These are phyloP conservation scores for Acarospora socialis DNA, from an alignment of 2,329 filamentous ascomycete species.

Conservation along the genomic window DNA sequence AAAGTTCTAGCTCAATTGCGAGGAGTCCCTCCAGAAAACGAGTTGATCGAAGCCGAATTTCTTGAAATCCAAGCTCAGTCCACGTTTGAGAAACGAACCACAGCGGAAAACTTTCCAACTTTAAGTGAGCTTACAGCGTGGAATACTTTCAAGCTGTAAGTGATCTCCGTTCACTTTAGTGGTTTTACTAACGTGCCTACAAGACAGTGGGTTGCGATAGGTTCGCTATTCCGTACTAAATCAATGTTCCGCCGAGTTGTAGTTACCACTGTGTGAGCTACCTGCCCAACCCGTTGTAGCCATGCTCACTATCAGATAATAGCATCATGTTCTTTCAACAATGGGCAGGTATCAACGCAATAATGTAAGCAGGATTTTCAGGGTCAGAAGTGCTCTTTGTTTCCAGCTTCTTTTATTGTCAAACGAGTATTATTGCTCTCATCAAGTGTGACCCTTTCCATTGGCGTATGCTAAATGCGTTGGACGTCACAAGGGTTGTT, in stretches of 20 bases:
- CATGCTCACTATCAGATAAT: too few relatives aligned
- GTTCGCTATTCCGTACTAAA: slow-evolving; percentile 47
- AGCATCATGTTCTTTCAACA: slow-evolving; percentile 49
- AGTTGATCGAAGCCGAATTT: slow-evolving; percentile 59
- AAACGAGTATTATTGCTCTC: too few relatives aligned
- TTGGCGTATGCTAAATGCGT: too few relatives aligned
- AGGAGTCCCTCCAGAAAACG: slow-evolving; percentile 45
- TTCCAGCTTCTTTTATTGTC: too few relatives aligned
- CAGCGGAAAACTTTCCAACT: slow-evolving; percentile 54
- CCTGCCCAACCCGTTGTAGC: too few relatives aligned
- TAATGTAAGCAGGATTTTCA: too few relatives aligned
- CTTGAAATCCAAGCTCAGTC: slow-evolving; percentile 73
- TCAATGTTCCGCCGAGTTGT: slow-evolving; percentile 54
- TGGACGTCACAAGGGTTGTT: too few relatives aligned
- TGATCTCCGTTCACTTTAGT: slow-evolving; percentile 22
- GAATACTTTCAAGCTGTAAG: slow-evolving; percentile 56
- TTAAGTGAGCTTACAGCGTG: slow-evolving; percentile 43
- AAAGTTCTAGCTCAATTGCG: slow-evolving; percentile 50
- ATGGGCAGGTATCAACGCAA: slow-evolving; percentile 34
- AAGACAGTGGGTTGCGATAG: slow-evolving; percentile 45
- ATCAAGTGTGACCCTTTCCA: too few relatives aligned
- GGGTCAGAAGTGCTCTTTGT: slow-evolving; percentile 23
- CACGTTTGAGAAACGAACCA: slow-evolving; percentile 59
- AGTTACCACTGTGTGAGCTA: slow-evolving; percentile 48
- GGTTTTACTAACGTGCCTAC: slow-evolving; percentile 30